phyloP scores from a whole-genome alignment of 2,329 filamentous ascomycete genomes.

The Phyllosticta citribraziliensis region DNA sequence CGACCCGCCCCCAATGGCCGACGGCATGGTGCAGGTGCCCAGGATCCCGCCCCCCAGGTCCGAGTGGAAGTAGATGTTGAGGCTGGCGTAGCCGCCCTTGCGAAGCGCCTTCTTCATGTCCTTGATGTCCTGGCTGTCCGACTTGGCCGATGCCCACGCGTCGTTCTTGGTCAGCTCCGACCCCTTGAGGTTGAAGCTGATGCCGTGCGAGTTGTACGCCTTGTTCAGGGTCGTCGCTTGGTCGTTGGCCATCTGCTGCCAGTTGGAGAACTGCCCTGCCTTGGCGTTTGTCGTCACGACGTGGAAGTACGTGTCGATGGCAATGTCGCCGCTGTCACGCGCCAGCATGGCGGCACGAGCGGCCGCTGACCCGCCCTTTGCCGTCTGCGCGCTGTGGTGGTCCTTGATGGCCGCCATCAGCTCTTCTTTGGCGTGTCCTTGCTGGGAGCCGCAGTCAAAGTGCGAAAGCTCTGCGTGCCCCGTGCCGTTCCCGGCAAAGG shows the following conservation, averaged over 20 bases:
- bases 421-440: conserved; percentile 25
- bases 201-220: conserved; percentile 40
- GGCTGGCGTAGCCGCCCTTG: conserved; percentile 41
- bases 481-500: conserved; percentile 12
- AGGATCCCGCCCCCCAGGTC: conserved; percentile 40
- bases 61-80: conserved; percentile 53
- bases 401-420: conserved; percentile 29
- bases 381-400: conserved; percentile 19
- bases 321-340: conserved; percentile 22
- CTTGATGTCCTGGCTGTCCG: conserved; percentile 34
- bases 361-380: conserved; percentile 18
- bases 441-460: conserved; percentile 35
- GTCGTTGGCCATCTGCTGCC: conserved; percentile 24
- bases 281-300: conserved; percentile 31
- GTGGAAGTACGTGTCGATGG: conserved; percentile 36
- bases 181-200: conserved; percentile 41
- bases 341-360: conserved; percentile 18
- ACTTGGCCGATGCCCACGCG: conserved; percentile 42
- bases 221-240: conserved; percentile 32
- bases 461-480: conserved; percentile 17
- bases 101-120: conserved; percentile 46
- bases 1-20: conserved; percentile 30
- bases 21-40: conserved; percentile 45
- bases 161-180: conserved; percentile 44
- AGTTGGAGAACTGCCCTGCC: conserved; percentile 29